A percentile compares a stretch with the other conserved stretches of the same genome.
These are phyloP conservation scores for Hippophae gyantsensis DNA, from an alignment of 306 rosid genomes.

Conservation along the genomic window DNA sequence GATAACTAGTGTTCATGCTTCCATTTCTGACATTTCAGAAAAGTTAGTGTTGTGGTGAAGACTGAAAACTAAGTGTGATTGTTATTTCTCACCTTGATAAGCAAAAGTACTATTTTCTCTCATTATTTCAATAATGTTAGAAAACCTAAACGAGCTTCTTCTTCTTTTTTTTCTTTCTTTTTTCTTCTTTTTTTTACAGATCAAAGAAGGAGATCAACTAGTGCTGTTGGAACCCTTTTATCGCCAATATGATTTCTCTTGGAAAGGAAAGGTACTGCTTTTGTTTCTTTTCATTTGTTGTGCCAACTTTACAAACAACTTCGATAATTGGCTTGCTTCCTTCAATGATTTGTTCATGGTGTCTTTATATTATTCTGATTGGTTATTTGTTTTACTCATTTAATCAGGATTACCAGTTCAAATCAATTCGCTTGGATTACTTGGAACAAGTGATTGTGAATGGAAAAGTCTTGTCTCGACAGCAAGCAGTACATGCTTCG, in stretches of 20 bases:
- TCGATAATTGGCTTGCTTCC: neutral
- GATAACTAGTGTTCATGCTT: no score
- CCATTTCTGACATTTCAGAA: no score
- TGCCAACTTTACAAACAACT: constrained; percentile 3
- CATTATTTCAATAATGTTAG: constrained; percentile 9
- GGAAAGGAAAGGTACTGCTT: constrained; percentile 68
- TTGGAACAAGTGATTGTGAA: constrained; percentile 73
- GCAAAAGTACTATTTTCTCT: no score
- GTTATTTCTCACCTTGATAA: no score
- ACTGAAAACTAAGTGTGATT: no score
- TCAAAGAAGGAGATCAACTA: constrained; percentile 90
- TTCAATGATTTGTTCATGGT: neutral
- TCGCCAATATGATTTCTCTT: constrained; percentile 40
- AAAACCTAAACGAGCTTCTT: constrained; percentile 6
- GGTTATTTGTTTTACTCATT: constrained; percentile 5
- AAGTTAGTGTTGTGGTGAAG: no score
- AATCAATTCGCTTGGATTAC: constrained; percentile 80
- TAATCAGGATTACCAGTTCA: constrained; percentile 62
- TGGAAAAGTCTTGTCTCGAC: constrained; percentile 62
- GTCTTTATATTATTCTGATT: constrained; percentile 16
- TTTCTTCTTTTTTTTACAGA: constrained; percentile 30
- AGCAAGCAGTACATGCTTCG: constrained; percentile 51
- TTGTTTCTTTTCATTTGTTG: constrained; percentile 3
- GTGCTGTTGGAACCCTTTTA: constrained; percentile 58
- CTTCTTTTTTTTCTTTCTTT: no score